phyloP scores from a whole-genome alignment of 2,329 filamentous ascomycete genomes.

The Xylaria hypoxylon region DNA sequence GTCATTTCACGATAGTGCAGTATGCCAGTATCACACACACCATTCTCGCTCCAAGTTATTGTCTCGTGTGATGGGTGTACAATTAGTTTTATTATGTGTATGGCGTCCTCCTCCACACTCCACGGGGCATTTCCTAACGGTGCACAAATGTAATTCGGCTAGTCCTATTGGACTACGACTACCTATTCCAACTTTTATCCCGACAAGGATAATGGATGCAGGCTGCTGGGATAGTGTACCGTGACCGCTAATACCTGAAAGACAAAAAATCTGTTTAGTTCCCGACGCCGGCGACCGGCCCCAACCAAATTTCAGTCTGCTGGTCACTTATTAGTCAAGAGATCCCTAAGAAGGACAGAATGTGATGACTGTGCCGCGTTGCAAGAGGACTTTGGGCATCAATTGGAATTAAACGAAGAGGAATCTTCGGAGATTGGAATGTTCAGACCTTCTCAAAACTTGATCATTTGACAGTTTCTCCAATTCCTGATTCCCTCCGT shows the following conservation, averaged over 20 bases:
- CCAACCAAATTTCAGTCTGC: conserved; percentile 30
- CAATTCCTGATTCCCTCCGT: conserved; percentile 32
- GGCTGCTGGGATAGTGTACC: conserved; percentile 16
- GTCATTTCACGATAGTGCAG: background rate
- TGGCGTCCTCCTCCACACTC: background rate
- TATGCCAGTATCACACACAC: background rate
- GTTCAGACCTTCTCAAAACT: conserved; percentile 33
- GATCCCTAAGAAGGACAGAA: conserved; percentile 8
- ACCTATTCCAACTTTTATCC: conserved; percentile 11
- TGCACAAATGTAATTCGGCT: conserved; percentile 11
- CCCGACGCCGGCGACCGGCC: conserved; percentile 38
- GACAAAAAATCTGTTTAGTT: conserved; percentile 30
- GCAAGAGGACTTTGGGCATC: conserved; percentile 25
- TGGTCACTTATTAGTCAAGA: conserved; percentile 39
- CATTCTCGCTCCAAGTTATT: background rate
- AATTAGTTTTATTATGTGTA: background rate
- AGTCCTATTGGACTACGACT: conserved; percentile 20
- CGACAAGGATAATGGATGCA: conserved; percentile 29
- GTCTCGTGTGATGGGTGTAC: conserved; percentile 1
- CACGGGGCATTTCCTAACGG: background rate
- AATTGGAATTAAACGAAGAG: conserved; percentile 40
- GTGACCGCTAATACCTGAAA: conserved; percentile 30
- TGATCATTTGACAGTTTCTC: conserved; percentile 41
- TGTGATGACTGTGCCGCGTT: conserved; percentile 37
- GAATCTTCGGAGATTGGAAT: conserved; percentile 41